These are phyloP conservation scores for Kodamaea leandrae DNA, from an alignment of 805 yeast genomes.

Conservation along the genomic window DNA sequence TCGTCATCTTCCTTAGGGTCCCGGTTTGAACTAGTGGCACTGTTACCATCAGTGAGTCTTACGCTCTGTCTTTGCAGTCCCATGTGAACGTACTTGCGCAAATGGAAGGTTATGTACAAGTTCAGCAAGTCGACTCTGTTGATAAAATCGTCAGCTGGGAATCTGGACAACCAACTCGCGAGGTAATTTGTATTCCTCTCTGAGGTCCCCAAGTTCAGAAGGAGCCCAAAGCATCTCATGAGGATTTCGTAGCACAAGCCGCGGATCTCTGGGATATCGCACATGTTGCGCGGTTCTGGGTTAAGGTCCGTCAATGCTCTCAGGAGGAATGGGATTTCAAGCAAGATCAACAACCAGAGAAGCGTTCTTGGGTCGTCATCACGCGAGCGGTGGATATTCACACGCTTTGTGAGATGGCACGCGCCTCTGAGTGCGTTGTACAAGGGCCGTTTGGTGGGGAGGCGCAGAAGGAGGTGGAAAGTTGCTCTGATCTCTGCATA, in stretches of 20 bases:
- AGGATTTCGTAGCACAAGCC: conserved; percentile 63
- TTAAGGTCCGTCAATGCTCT: conserved; percentile 36
- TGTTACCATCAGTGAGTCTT: no score
- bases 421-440: conserved; percentile 53
- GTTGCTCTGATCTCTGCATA: conserved; percentile 44
- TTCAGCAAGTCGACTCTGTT: conserved; percentile 66
- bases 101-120: conserved; percentile 73
- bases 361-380: conserved; percentile 44
- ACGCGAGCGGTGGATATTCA: conserved; percentile 37
- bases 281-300: conserved; percentile 5
- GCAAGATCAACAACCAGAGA: conserved; percentile 59
- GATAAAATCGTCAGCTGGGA: conserved; percentile 42
- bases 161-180: conserved; percentile 54
- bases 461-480: conserved; percentile 43
- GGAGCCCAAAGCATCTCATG: conserved; percentile 65
- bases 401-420: conserved; percentile 49
- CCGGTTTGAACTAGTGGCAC: no score
- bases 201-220: conserved; percentile 49
- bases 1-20: conserved; percentile 5
- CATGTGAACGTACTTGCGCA: conserved; percentile 51
- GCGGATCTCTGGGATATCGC: conserved; percentile 51
- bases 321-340: conserved; percentile 65
- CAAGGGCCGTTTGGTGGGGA: conserved; percentile 64
- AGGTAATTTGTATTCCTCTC: conserved; percentile 38
- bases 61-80: no score